Conservation (phyloP, 2,329 filamentous ascomycete genomes). For the Fusarium graminum region DNA sequence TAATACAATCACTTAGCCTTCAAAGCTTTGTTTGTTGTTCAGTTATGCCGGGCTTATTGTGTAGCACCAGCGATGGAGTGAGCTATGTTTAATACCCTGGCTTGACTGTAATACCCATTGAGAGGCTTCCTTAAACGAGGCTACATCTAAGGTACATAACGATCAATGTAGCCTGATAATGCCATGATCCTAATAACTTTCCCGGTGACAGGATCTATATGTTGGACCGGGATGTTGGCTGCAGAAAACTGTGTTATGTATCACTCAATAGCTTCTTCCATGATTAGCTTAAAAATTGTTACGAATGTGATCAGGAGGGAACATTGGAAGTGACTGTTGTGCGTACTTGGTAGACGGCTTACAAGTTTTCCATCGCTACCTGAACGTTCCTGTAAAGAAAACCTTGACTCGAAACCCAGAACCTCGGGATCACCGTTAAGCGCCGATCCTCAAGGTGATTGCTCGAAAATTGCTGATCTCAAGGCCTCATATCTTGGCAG, state of each 20-base stretch:
- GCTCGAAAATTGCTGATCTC: too few relatives aligned
- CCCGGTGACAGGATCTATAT: too few relatives aligned
- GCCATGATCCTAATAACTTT: too few relatives aligned
- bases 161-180: too few relatives aligned
- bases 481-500: too few relatives aligned
- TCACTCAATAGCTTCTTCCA: too few relatives aligned
- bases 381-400: not conserved
- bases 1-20: not conserved
- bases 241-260: too few relatives aligned
- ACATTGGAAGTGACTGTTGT: fast-evolving
- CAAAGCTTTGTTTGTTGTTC: too few relatives aligned
- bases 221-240: too few relatives aligned
- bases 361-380: not conserved
- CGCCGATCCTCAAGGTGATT: not conserved
- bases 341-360: not conserved
- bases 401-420: not conserved
- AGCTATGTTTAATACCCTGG: not conserved
- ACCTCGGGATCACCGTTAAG: not conserved
- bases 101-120: not conserved
- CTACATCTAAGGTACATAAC: fast-evolving
- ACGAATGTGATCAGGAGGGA: not conserved
- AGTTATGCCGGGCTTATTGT: too few relatives aligned
- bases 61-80: too few relatives aligned
- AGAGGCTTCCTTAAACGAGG: not conserved
- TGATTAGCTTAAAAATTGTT: fast-evolving